Conservation (phyloP, 106 monocot genomes). For the Allium sativum region DNA sequence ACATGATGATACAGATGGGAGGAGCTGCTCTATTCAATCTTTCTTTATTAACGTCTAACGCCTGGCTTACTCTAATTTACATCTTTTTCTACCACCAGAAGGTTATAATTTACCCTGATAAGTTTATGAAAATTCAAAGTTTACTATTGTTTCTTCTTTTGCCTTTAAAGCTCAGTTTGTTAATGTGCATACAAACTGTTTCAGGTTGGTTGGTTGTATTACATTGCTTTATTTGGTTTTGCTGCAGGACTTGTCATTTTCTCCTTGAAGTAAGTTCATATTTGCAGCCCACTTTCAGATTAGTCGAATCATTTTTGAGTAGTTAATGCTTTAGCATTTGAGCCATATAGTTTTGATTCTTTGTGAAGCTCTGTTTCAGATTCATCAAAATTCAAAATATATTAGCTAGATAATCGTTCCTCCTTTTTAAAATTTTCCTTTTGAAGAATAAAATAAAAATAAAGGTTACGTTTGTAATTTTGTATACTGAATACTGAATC, state of each 20-base stretch:
- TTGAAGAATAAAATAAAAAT: too few species aligned
- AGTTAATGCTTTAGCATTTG: too few species aligned
- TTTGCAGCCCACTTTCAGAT: too few species aligned
- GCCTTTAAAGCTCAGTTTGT: not conserved
- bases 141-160: not conserved
- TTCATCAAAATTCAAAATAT: too few species aligned
- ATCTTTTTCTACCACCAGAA: constrained; percentile 50
- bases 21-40: constrained; percentile 70
- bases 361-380: too few species aligned
- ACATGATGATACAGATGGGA: constrained; percentile 39
- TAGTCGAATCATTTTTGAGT: too few species aligned
- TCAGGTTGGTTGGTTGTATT: constrained; percentile 67
- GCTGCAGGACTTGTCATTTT: constrained; percentile 51
- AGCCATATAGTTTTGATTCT: too few species aligned
- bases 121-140: not conserved
- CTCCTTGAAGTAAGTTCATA: constrained; percentile 32
- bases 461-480: too few species aligned
- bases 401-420: too few species aligned
- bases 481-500: too few species aligned
- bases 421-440: too few species aligned
- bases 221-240: constrained; percentile 37
- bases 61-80: constrained; percentile 60
- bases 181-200: not conserved
- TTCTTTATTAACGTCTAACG: constrained; percentile 70
- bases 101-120: constrained; percentile 14